Base-by-base conservation (phyloP, 768 basidiomycete genomes). In the Obba rivulosa region DNA sequence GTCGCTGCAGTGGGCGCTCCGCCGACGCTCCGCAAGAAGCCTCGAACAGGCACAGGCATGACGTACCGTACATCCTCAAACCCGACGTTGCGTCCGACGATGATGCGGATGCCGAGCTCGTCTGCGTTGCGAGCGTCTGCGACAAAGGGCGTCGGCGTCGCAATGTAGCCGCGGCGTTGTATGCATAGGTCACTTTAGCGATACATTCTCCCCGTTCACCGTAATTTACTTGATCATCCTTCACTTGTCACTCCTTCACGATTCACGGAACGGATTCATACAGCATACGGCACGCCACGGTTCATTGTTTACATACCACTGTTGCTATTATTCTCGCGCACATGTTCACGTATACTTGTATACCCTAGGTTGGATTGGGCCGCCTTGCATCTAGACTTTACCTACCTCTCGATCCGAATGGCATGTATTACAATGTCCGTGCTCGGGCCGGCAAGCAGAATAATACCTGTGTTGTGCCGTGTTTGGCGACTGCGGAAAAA, bases 11-110 rank as follows among this genome's bases (percentile, higher is more conserved):
- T 17, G 63, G 60, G 28, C 23, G 57, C 21, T 43, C 47, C 38
- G n/a, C 46, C 55, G 66, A 22, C 28, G 28, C 28, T 31, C 28
- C 28, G 28, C 28, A 76, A 75, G 17, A 75, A 67, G 52, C 81
- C 83, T 9, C 64, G 83, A 23, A 84, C 77, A 9, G 83, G 83
- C 5, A 81, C 83, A 10, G 83, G 83, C n/a, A 85, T 85, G 83
- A 65, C 70, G 34, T 85, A 85, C 57, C 70, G 77, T 39, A 77
- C 68, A 34, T 64, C 60, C 14, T 49, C 28, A 50, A 49, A 18
- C 23, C 38, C 56, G 9, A 43, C 48, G 13, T 28, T 14, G 35
- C 57, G 57, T 24, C 53, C 57, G 25, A 50, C 45, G n/a, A 55
- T 58, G 57, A 37, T 58, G 49, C 57, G 57, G 21, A 51, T 50